Evolutionary conservation across 805 yeast genomes (phyloP), one percentile per base, ranked within the genome.

Genomic region (Candida cerambycidarum): DNA sequence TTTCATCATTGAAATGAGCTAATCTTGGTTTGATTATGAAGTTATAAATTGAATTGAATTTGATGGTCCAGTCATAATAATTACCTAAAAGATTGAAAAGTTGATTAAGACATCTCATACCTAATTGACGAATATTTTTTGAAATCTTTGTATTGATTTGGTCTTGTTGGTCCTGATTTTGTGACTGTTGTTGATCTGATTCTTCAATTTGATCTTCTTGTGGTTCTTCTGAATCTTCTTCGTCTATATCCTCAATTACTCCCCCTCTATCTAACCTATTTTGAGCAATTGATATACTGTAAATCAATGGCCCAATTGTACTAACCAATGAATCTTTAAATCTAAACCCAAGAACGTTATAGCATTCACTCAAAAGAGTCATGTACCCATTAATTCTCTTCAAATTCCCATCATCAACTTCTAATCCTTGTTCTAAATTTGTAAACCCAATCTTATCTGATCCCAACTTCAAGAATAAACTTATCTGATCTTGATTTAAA

Each of bases 1-100:
- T 93, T 54, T 85, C 96, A 31, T 66, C 74, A 3, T 83, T 83
- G 61, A 92, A 92, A 10, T 73, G 67, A 1, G 47, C 68, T 52
- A 93, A 68, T 55, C 95, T 77, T 6, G 95, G 89, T 15, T 59
- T 53, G 11, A 92, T 67, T 16, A 89, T 68, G 17, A 67, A 57
- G 3, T 62, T 57, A 54, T 77, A 84, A 10, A 93, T 76, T 1
- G 62, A 52, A 11, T 67, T 65, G 14, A 78, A 71, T 48, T 73
- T 73, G 5, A 55, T 47, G 5, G 46, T 53, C 96, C 97, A 89
- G 27, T 76, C 61, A 41, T 70, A 71, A 2, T 56, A 46, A 0
- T 68, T 73, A 7, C 82, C 82, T 31, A 86, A 58, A 12, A 73
- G 55, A 19, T 65, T 67, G 48, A 89, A 80, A 9, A 89, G 56